These are phyloP conservation scores for Epithele typhae DNA, from an alignment of 768 basidiomycete genomes.

Conservation along the genomic window DNA sequence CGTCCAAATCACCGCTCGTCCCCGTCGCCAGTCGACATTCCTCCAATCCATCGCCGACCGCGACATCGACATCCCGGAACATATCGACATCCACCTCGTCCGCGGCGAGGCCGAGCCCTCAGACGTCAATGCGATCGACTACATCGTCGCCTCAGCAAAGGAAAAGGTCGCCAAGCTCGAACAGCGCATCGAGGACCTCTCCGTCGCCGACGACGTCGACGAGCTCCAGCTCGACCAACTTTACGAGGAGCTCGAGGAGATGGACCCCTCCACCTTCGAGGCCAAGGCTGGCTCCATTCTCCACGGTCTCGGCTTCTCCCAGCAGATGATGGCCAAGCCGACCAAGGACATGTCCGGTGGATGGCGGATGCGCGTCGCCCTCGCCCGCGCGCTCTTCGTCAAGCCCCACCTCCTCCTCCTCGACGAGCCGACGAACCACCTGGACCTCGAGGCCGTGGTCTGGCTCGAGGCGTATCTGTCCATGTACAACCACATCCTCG, in stretches of 20 bases:
- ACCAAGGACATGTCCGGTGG: slow-evolving; percentile 99
- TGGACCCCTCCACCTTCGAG: slow-evolving; percentile 95
- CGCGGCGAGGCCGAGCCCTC: slow-evolving; percentile 94
- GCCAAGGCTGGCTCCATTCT: slow-evolving; percentile 93
- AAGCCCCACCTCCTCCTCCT: slow-evolving; percentile 94
- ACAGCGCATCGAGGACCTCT: slow-evolving; percentile 89
- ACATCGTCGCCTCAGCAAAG: slow-evolving; percentile 88
- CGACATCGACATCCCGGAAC: slow-evolving; percentile 89
- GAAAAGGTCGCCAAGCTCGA: slow-evolving; percentile 93
- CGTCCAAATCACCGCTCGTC: not conserved
- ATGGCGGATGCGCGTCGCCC: slow-evolving; percentile 98
- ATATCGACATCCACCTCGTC: slow-evolving; percentile 98
- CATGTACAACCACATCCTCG: slow-evolving; percentile 97
- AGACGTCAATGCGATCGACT: slow-evolving; percentile 94
- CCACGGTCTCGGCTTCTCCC: slow-evolving; percentile 93
- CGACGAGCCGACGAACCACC: slow-evolving; percentile 90
- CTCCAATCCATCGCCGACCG: slow-evolving; percentile 93
- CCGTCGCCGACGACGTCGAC: slow-evolving; percentile 84
- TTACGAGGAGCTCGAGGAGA: slow-evolving; percentile 95
- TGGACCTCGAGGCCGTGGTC: slow-evolving; percentile 96
- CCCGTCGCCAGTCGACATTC: slow-evolving; percentile 74
- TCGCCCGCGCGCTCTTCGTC: slow-evolving; percentile 92
- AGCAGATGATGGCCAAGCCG: slow-evolving; percentile 90
- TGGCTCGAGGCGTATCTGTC: slow-evolving; percentile 98
- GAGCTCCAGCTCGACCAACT: slow-evolving; percentile 82